Percentiles rank a stretch among this genome's conserved stretches.
Conservation (phyloP, 371 early-diverging fungal species). For the Mucor irregularis region DNA sequence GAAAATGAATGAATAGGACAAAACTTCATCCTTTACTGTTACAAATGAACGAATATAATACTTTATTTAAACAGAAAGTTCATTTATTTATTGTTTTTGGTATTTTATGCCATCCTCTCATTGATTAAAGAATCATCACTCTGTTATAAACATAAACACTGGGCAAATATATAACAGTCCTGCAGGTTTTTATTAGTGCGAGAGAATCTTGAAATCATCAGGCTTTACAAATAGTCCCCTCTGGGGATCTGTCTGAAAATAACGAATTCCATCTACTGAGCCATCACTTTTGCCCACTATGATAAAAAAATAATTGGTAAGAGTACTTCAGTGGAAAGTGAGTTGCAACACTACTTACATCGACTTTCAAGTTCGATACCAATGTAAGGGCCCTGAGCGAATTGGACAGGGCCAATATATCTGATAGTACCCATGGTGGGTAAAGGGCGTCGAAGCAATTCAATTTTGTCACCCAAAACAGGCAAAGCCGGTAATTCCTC, state of each 20-base stretch:
- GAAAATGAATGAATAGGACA: too few relatives aligned
- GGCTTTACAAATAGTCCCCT: conserved; percentile 31
- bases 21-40: too few relatives aligned
- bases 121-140: too few relatives aligned
- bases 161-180: too few relatives aligned
- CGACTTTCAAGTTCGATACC: conserved; percentile 37
- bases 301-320: not conserved
- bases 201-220: conserved; percentile 25
- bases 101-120: too few relatives aligned
- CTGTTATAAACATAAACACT: too few relatives aligned
- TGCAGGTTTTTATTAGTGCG: not conserved
- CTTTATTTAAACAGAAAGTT: too few relatives aligned
- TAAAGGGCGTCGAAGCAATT: conserved; percentile 25
- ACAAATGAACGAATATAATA: too few relatives aligned
- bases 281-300: conserved; percentile 39
- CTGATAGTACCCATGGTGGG: conserved; percentile 31
- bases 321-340: too few relatives aligned
- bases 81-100: too few relatives aligned
- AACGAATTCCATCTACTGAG: conserved; percentile 30
- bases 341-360: too few relatives aligned
- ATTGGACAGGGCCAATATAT: conserved; percentile 31
- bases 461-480: conserved; percentile 23
- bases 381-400: conserved; percentile 27
- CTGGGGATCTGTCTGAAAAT: conserved; percentile 34
- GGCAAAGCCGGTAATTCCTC: conserved; percentile 10